Base-by-base conservation (phyloP, 805 yeast species). In the Saturnispora silvae region DNA sequence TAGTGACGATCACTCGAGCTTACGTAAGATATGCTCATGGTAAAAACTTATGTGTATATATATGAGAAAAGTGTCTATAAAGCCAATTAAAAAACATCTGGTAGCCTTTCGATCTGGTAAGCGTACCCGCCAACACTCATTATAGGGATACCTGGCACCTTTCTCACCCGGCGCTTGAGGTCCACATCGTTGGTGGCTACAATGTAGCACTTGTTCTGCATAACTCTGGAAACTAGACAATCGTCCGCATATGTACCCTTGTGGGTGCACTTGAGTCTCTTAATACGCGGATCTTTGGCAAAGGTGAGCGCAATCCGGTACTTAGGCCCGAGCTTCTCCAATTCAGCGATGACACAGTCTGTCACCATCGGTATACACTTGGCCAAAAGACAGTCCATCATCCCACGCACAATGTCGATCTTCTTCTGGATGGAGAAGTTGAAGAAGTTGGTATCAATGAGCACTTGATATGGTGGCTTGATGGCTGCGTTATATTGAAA, bases 121-220 rank as follows among this genome's bases (percentile, higher is more conserved):
- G 86, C 66, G 57, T 85, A 95, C 2, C 81, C 81, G 25, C 97
- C 98, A 5, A 92, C 98, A 61, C 95, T 84, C 94, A 92, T 76
- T 25, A 92, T 66, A 10, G 98, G 98, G 44, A 92, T 82, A 51
- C 98, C 98, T 1, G 98, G 98, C 20, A 92, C 85, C 59, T 92
- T 92, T 63, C 98, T 74, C 23, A 92, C 73, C 59, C 98, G 72
- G 53, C 96, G 77, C 56, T 92, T 92, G 55, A 92, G 65, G 50
- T 89, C 97, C 11, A 95, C 96, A 76, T 92, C 98, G 56, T 89
- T 92, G 1, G 97, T 89, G 34, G 98, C 98, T 26, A 92, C 96
- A 39, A 92, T 87, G 53, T 76, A 92, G 61, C 98, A 92, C 57
- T 92, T 92, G 63, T 92, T 97, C 53, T 89, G 96, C 57, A 89